A percentile compares a stretch with the other conserved stretches of the same genome.
Conservation (phyloP, 306 rosid genomes). For the Hippophae tibetana region DNA sequence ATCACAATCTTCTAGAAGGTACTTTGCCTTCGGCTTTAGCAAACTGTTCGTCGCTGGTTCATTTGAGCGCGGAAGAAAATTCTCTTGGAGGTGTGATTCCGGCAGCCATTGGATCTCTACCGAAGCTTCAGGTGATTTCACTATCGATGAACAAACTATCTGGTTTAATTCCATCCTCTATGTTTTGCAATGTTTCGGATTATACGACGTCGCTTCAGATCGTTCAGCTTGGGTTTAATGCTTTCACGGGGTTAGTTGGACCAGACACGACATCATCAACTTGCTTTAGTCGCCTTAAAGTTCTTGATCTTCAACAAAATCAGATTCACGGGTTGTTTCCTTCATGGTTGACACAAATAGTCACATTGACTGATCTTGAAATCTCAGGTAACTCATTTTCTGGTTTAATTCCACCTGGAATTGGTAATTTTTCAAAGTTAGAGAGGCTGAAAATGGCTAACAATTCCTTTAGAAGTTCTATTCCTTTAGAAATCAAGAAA, state of each 20-base stretch:
- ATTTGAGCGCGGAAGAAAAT: conserved; percentile 72
- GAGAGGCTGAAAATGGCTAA: conserved; percentile 61
- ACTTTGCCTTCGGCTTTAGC: conserved; percentile 85
- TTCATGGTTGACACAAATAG: conserved; percentile 48
- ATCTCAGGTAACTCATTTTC: conserved; percentile 61
- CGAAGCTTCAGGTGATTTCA: conserved; percentile 65
- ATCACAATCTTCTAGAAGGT: conserved; percentile 58
- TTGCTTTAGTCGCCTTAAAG: conserved; percentile 60
- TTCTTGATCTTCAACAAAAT: conserved; percentile 65
- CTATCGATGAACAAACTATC: conserved; percentile 65
- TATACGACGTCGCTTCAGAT: conserved; percentile 62
- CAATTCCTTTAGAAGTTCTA: conserved; percentile 50
- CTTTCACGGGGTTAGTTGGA: conserved; percentile 52
- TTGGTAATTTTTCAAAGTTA: conserved; percentile 43
- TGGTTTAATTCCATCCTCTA: conserved; percentile 65
- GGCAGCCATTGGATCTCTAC: conserved; percentile 70
- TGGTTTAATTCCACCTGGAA: conserved; percentile 44
- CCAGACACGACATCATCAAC: conserved; percentile 28
- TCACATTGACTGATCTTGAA: conserved; percentile 46
- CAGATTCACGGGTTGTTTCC: conserved; percentile 55
- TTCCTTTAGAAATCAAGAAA: conserved; percentile 64
- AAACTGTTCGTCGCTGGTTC: conserved; percentile 70
- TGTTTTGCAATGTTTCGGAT: conserved; percentile 59
- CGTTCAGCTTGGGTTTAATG: conserved; percentile 76
- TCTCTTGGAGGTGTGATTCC: conserved; percentile 71